Conservation (phyloP, 129 eudicot species). For the Oenanthe sinensis region DNA sequence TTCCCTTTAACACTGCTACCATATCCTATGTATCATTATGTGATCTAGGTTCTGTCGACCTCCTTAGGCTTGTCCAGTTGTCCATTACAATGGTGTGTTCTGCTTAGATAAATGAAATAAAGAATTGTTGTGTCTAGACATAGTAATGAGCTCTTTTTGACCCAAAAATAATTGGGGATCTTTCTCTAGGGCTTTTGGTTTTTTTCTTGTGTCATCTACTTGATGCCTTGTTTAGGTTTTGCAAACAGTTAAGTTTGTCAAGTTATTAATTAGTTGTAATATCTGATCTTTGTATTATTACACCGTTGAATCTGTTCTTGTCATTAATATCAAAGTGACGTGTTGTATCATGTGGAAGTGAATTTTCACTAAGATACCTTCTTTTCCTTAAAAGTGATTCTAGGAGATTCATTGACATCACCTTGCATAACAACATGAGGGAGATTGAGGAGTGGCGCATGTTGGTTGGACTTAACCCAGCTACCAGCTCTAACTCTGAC, state of each 20-base stretch:
- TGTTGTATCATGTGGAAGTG: not conserved
- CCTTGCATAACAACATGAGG: slow-evolving; percentile 22
- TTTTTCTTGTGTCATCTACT: not conserved
- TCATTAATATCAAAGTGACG: not conserved
- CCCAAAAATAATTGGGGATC: not conserved
- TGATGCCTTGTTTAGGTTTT: slow-evolving; percentile 1
- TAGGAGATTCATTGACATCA: slow-evolving; percentile 27
- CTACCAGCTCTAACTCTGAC: not conserved
- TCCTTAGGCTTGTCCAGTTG: not conserved
- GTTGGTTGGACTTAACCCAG: slow-evolving; percentile 15
- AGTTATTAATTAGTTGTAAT: not conserved
- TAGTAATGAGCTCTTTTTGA: not conserved
- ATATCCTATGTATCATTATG: not conserved
- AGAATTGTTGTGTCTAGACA: not conserved
- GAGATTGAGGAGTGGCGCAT: slow-evolving; percentile 31
- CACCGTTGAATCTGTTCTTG: not conserved
- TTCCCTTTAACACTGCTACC: not conserved
- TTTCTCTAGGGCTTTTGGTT: not conserved
- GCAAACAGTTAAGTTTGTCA: not conserved
- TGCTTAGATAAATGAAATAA: not conserved
- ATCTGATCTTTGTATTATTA: not conserved
- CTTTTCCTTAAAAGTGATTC: not conserved
- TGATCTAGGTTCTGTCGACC: not conserved
- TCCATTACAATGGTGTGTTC: not conserved
- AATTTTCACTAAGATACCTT: not conserved